Percentiles rank a stretch among this genome's conserved stretches.
These are phyloP conservation scores for Dactylonectria estremocensis DNA, from an alignment of 2,329 filamentous ascomycete genomes.

Conservation along the genomic window DNA sequence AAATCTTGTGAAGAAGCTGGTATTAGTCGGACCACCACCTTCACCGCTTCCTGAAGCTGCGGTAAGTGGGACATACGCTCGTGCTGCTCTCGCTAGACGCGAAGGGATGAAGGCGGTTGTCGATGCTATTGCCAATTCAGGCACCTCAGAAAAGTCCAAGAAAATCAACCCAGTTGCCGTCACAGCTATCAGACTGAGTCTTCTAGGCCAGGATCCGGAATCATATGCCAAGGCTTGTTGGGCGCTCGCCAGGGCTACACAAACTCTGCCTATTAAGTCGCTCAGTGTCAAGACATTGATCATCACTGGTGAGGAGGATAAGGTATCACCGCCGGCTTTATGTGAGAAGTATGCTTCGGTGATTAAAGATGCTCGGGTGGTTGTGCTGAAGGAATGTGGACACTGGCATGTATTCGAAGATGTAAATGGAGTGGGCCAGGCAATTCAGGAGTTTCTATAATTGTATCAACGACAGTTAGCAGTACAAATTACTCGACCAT, in stretches of 20 bases:
- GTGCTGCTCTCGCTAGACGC: slow-evolving; percentile 58
- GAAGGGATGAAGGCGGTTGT: slow-evolving; percentile 62
- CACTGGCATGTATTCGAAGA: slow-evolving; percentile 69
- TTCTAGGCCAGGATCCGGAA: slow-evolving; percentile 65
- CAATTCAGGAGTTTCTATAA: slow-evolving; percentile 28
- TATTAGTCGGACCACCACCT: slow-evolving; percentile 64
- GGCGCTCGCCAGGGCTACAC: slow-evolving; percentile 60
- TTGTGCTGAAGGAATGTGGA: slow-evolving; percentile 58
- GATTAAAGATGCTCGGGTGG: slow-evolving; percentile 48
- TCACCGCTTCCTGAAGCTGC: slow-evolving; percentile 59
- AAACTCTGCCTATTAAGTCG: slow-evolving; percentile 52
- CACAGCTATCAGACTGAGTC: slow-evolving; percentile 58
- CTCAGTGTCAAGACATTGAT: slow-evolving; percentile 55
- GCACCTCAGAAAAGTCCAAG: slow-evolving; percentile 18
- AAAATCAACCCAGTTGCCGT: slow-evolving; percentile 56
- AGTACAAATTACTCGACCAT: too few relatives aligned
- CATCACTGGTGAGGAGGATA: slow-evolving; percentile 63
- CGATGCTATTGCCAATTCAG: slow-evolving; percentile 53
- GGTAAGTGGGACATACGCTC: slow-evolving; percentile 47
- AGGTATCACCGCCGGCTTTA: slow-evolving; percentile 55
- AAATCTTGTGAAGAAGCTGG: slow-evolving; percentile 57
- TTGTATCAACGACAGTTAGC: too few relatives aligned
- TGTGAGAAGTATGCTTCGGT: slow-evolving; percentile 50
- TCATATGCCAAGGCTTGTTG: slow-evolving; percentile 69
- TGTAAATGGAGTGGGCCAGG: slow-evolving; percentile 51